These are phyloP conservation scores for Henckelia pumila DNA, from an alignment of 257 asterid genomes.

Conservation along the genomic window DNA sequence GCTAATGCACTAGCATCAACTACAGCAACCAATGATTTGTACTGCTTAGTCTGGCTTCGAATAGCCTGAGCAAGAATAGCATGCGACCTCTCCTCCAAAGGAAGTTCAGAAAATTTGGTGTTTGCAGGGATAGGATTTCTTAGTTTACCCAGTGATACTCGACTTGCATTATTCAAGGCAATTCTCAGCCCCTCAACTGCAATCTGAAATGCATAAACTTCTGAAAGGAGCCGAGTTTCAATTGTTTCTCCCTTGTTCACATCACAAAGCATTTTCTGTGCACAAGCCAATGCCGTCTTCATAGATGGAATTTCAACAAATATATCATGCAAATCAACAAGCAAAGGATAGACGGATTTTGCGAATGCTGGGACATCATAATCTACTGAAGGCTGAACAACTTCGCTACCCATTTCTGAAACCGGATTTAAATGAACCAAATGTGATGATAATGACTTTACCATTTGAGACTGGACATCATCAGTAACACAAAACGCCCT, in stretches of 20 bases:
- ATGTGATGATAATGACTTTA: conserved; percentile 46
- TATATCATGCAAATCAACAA: conserved; percentile 64
- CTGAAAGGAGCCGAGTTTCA: conserved; percentile 54
- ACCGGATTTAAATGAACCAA: conserved; percentile 36
- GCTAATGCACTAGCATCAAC: conserved; percentile 76
- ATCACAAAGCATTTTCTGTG: conserved; percentile 74
- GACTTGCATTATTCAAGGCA: conserved; percentile 74
- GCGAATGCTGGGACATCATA: conserved; percentile 84
- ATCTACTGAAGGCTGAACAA: conserved; percentile 38
- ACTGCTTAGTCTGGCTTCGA: conserved; percentile 61
- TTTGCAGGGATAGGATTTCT: conserved; percentile 9
- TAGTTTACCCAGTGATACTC: conserved; percentile 40
- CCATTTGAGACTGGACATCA: conserved; percentile 58
- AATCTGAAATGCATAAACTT: conserved; percentile 68
- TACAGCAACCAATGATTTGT: conserved; percentile 70
- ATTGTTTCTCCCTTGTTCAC: conserved; percentile 63
- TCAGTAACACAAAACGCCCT: conserved; percentile 35
- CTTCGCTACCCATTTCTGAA: conserved; percentile 28
- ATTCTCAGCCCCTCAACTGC: conserved; percentile 89
- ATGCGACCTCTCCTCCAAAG: conserved; percentile 32
- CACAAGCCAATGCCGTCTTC: conserved; percentile 65
- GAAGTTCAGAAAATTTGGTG: conserved; percentile 55
- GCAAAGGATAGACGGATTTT: conserved; percentile 63
- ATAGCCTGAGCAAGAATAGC: conserved; percentile 83
- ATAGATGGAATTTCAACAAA: conserved; percentile 68